Conservation (phyloP, 164 flowering plant species). For the Saururus chinensis region DNA sequence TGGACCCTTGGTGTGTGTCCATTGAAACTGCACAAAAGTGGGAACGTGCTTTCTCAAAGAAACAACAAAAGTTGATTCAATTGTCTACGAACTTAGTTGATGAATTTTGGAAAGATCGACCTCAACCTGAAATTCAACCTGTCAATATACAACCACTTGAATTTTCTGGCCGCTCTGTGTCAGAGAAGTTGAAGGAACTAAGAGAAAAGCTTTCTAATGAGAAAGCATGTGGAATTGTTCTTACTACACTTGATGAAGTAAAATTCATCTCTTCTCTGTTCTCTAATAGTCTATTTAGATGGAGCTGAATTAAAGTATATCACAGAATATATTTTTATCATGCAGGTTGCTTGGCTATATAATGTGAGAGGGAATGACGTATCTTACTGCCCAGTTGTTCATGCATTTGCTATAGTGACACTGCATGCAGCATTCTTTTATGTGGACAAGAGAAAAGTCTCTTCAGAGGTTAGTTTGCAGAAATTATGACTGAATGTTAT, state of each 20-base stretch:
- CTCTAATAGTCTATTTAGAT: neutral
- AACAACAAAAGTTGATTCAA: slow-evolving; percentile 56
- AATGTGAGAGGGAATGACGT: slow-evolving; percentile 92
- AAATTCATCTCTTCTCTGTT: neutral
- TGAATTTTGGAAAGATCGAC: slow-evolving; percentile 75
- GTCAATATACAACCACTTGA: slow-evolving; percentile 62
- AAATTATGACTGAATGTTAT: no score
- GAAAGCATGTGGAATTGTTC: slow-evolving; percentile 57
- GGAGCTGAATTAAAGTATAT: neutral
- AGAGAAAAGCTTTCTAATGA: slow-evolving; percentile 52
- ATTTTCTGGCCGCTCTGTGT: slow-evolving; percentile 64
- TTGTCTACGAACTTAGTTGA: slow-evolving; percentile 74
- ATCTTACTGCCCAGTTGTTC: slow-evolving; percentile 83
- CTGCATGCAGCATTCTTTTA: slow-evolving; percentile 65
- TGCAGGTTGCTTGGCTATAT: slow-evolving; percentile 96
- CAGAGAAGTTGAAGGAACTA: slow-evolving; percentile 67
- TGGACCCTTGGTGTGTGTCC: slow-evolving; percentile 90
- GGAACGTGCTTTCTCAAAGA: slow-evolving; percentile 57
- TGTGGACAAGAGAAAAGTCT: slow-evolving; percentile 68
- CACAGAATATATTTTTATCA: neutral
- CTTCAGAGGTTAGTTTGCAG: slow-evolving; percentile 54
- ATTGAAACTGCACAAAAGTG: slow-evolving; percentile 82
- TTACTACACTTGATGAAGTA: slow-evolving; percentile 85
- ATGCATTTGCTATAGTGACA: slow-evolving; percentile 86
- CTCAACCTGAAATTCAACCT: slow-evolving; percentile 50